Percentiles rank a stretch among this genome's conserved stretches.
Conservation (phyloP, 2,329 filamentous ascomycete species). For the Fusarium albidum region DNA sequence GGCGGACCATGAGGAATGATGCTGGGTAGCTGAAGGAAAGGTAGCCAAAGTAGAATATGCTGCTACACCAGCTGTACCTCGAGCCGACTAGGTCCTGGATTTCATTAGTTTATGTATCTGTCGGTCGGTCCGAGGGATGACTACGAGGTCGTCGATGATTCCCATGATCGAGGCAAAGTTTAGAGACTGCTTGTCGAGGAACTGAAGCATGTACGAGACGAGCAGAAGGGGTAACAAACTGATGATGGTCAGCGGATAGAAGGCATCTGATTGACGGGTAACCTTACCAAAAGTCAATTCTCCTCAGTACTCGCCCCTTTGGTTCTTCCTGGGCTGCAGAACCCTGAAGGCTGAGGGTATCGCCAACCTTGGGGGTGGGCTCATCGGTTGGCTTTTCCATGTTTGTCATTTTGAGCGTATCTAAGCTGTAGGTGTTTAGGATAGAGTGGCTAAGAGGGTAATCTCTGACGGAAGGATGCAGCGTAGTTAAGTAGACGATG, state of each 20-base stretch:
- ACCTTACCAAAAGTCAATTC: conserved; percentile 30
- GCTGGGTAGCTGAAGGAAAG: conserved; percentile 36
- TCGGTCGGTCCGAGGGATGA: fast-evolving
- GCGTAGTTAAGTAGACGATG: too few species aligned
- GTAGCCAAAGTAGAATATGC: conserved; percentile 36
- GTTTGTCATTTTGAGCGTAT: not conserved
- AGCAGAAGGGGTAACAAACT: conserved; percentile 32
- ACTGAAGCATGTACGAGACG: conserved; percentile 36
- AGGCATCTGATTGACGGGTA: too few species aligned
- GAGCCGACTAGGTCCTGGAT: conserved; percentile 23
- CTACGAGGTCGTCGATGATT: conserved; percentile 31
- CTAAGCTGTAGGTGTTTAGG: not conserved
- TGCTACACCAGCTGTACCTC: conserved; percentile 34
- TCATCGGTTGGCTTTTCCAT: conserved; percentile 14
- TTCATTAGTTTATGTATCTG: not conserved
- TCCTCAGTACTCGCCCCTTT: conserved; percentile 5
- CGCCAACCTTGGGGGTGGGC: conserved; percentile 19
- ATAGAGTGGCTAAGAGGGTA: not conserved
- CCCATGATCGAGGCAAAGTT: conserved; percentile 38
- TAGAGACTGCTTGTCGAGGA: conserved; percentile 36
- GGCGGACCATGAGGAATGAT: conserved; percentile 33
- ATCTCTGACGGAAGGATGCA: too few species aligned
- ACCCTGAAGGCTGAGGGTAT: conserved; percentile 22
- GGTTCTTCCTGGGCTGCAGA: conserved; percentile 16
- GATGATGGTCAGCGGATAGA: not conserved